Conservation (phyloP, 352 stramenopile species). For the Plasmopara muralis region DNA sequence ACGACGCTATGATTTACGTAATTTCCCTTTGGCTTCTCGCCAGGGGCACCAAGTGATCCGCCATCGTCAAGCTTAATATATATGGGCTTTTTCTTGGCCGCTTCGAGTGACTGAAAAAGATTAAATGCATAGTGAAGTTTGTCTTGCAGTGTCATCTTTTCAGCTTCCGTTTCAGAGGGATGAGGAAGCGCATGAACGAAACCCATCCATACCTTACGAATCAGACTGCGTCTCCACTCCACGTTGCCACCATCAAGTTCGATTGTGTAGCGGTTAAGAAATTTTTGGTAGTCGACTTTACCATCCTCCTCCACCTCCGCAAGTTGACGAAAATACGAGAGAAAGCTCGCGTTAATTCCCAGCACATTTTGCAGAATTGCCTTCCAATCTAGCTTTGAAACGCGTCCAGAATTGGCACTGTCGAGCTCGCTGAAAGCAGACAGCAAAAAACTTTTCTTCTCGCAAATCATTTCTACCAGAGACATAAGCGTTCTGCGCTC, state of each 20-base stretch:
- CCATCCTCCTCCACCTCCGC: constrained; percentile 37
- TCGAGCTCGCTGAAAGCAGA: constrained; percentile 47
- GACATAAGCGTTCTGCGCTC: constrained; percentile 74
- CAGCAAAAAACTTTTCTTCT: constrained; percentile 60
- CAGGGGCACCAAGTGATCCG: background rate
- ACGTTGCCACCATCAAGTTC: constrained; percentile 50
- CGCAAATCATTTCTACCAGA: constrained; percentile 69
- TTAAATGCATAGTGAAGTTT: constrained; percentile 70
- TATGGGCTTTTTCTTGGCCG: constrained; percentile 15
- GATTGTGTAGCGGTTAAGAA: constrained; percentile 68
- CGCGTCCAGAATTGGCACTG: constrained; percentile 24
- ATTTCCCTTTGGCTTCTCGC: constrained; percentile 27
- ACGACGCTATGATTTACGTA: constrained; percentile 46
- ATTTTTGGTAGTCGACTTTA: constrained; percentile 63
- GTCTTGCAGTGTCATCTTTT: constrained; percentile 49
- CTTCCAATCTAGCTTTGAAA: constrained; percentile 71
- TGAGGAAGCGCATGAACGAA: constrained; percentile 53
- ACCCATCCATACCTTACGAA: constrained; percentile 64
- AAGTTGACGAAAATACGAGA: constrained; percentile 67
- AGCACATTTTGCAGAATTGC: constrained; percentile 45
- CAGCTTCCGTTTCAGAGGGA: constrained; percentile 26
- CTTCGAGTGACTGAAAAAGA: constrained; percentile 39
- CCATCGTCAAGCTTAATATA: constrained; percentile 6
- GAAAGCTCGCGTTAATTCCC: constrained; percentile 55
- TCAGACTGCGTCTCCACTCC: constrained; percentile 60